Evolutionary conservation across 345 rosid genomes (phyloP), one percentile per base, ranked within the genome.

Genomic region (Cardamine resedifolia): DNA sequence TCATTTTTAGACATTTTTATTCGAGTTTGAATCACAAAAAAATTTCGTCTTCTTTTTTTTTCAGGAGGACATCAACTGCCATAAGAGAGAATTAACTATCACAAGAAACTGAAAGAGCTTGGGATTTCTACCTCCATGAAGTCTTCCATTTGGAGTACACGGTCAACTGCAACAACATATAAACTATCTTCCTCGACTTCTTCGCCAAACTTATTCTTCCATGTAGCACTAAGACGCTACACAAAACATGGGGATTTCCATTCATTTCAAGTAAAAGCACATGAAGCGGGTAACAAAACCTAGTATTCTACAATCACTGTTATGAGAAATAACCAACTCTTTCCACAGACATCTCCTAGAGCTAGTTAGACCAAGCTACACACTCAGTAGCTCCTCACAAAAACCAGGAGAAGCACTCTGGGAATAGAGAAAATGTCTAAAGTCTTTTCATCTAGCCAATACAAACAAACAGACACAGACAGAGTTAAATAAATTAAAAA

Each of bases 121-220:
- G 43, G 26, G 2, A 33, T 23, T 19, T 21, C 20, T 73, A 93
- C 98, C 98, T 90, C 98, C 79, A 82, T 84, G 79, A 89, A 86
- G 80, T 90, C 92, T 80, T 89, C 97, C 72, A 86, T 85, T 70
- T 93, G 98, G 33, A 87, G 90, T n/a, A 93, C 86, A 30, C 85
- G 72, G 55, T 93, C 94, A n/a, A 89, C 87, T 21, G 79, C 75
- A 74, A 93, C 78, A 47, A 81, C 73, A 73, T 83, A 84, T 48
- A 93, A 48, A 64, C 72, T 84, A 39, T 84, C 87, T 56, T 78
- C 85, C 62, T 81, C 83, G 27, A 80, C 88, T 62, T 82, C 86
- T 72, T 84, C 88, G 4, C 92, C 96, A 78, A 90, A 90, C 72
- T 84, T 86, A 79, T 83, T 89, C 71, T 50, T 79, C 98, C 98